Base-by-base conservation (phyloP, 768 basidiomycete species). In the Naganishia kalamii region DNA sequence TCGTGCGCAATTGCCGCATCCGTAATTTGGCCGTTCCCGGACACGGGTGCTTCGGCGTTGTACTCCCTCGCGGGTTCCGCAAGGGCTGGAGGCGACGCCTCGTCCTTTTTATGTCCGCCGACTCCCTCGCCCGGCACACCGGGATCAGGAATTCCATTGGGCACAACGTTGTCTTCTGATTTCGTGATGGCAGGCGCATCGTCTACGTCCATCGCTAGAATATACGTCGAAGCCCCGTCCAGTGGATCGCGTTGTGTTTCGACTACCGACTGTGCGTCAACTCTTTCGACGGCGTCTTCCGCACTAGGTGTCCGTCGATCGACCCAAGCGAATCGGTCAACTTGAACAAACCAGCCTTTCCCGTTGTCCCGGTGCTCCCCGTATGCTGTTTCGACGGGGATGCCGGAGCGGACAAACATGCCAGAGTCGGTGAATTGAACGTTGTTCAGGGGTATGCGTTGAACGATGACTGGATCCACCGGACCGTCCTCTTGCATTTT, bases 401-500 rank as follows among this genome's bases (percentile, higher is more conserved):
- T 27, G 35, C 54, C 54, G 15, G 54, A 40, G 25, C 60, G 60
- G 7, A 61, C 60, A 27, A 61, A 61, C 43, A 61, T 32, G n/a
- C 60, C 62, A 10, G 62, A 49, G 29, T 63, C 47, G 33, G 62
- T 63, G 32, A 63, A 63, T 51, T 48, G 47, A 7, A 63, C 35
- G 49, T 63, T 48, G 25, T 61, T 33, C 27, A 48, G 21, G 2
- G 60, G 43, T 21, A 61, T 46, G 21, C 47, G n/a, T 19, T 35
- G 23, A 3, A 48, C 60, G 30, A 61, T 43, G 43, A 47, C 41
- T 21, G 44, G 29, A 13, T n/a, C 19, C 48, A 5, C 29, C 12
- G 27, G 21, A 1, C 19, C 21, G 8, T 32, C 32, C 5, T 33
- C 48, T 7, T 23, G 19, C 35, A 33, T 10, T 35, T 27, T 11